Conservation (phyloP, 129 eudicot genomes). For the Apium graveolens region DNA sequence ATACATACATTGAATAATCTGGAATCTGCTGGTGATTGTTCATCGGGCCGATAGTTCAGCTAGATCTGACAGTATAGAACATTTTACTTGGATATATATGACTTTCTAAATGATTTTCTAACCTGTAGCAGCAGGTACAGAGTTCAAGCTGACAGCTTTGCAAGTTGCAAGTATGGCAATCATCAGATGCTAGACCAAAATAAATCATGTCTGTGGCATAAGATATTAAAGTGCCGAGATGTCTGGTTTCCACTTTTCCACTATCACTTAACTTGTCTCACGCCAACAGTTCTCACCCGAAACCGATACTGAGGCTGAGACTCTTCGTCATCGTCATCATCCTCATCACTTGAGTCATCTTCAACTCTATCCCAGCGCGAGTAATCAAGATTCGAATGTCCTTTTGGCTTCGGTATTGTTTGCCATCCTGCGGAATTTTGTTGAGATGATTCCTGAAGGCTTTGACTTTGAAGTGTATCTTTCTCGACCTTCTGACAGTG, state of each 20-base stretch:
- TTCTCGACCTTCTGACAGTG: slow-evolving; percentile 14
- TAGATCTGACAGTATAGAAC: not conserved
- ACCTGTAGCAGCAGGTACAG: not conserved
- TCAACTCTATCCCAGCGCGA: slow-evolving; percentile 85
- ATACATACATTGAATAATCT: not conserved
- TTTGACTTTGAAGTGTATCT: slow-evolving; percentile 22
- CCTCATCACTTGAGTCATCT: slow-evolving; percentile 85
- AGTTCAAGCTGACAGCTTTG: not conserved
- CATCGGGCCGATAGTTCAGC: not conserved
- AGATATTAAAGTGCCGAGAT: not conserved
- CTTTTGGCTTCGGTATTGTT: slow-evolving; percentile 72
- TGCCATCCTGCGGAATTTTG: slow-evolving; percentile 32
- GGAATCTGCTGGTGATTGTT: not conserved
- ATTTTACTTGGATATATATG: not conserved
- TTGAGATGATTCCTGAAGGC: slow-evolving; percentile 18
- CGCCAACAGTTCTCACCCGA: slow-evolving; percentile 82
- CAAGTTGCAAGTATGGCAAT: not conserved
- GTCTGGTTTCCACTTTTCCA: not conserved
- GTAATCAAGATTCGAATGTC: slow-evolving; percentile 81
- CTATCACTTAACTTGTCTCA: slow-evolving; percentile 52
- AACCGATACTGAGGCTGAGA: slow-evolving; percentile 79
- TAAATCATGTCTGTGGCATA: not conserved
- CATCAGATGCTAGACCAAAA: not conserved
- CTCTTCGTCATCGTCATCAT: slow-evolving; percentile 70
- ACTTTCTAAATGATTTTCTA: not conserved